Percentiles rank a stretch among this genome's conserved stretches.
These are phyloP conservation scores for Ustulina deusta DNA, from an alignment of 2,329 filamentous ascomycete species.

Conservation along the genomic window DNA sequence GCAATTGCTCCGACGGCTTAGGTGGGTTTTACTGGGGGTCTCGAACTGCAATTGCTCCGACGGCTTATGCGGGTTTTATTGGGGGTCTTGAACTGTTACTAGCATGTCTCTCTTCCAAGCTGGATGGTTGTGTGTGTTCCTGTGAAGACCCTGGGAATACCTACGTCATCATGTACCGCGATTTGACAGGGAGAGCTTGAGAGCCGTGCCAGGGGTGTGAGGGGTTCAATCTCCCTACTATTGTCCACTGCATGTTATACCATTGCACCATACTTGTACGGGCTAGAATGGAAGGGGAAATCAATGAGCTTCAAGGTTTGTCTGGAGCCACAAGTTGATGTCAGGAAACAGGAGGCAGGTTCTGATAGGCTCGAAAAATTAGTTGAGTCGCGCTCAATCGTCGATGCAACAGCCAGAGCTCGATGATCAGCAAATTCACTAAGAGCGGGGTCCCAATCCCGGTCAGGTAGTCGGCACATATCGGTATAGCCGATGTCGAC, in stretches of 20 bases:
- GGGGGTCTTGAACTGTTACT: background rate
- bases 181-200: background rate
- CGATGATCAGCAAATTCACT: slow-evolving; percentile 34
- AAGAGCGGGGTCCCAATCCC: slow-evolving; percentile 27
- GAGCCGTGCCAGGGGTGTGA: background rate
- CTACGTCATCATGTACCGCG: slow-evolving; percentile 31
- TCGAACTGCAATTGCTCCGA: background rate
- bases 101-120: background rate
- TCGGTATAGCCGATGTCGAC: slow-evolving; percentile 14
- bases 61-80: too few species aligned
- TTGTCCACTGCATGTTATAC: background rate
- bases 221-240: slow-evolving; percentile 13
- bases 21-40: slow-evolving; percentile 19
- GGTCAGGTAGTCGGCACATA: slow-evolving; percentile 5
- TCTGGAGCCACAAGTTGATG: slow-evolving; percentile 18
- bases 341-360: background rate
- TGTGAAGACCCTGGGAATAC: slow-evolving; percentile 13
- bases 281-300: slow-evolving; percentile 21
- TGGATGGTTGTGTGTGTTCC: slow-evolving; percentile 10
- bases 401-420: slow-evolving; percentile 39
- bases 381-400: slow-evolving; percentile 29
- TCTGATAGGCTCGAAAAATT: slow-evolving; percentile 17
- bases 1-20: slow-evolving; percentile 36
- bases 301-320: background rate
- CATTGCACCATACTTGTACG: background rate